A percentile compares a stretch with the other conserved stretches of the same genome.
Evolutionary conservation across 2,329 filamentous ascomycete genomes (phyloP).

Genomic region (Hypoxylon sp.): DNA sequence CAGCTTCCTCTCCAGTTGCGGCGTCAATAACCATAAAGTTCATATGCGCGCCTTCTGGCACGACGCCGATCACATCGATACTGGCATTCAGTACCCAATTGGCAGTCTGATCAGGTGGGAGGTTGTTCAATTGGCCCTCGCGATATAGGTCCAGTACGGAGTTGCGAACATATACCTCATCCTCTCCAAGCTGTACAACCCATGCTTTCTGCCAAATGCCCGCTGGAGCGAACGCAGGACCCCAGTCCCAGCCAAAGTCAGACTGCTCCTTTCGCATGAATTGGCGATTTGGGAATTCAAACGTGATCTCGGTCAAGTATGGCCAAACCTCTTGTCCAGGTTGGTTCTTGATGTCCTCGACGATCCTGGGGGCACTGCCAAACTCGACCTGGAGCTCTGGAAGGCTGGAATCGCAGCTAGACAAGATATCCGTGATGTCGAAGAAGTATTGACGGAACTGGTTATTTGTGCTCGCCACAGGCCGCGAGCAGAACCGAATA

Average conservation of each 20-base stretch:
- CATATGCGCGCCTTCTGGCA: constrained; percentile 61
- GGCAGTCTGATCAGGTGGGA: constrained; percentile 69
- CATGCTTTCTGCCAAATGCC: constrained; percentile 74
- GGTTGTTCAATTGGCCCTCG: constrained; percentile 70
- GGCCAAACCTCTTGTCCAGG: constrained; percentile 68
- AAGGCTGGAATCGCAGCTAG: constrained; percentile 56
- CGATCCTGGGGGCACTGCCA: constrained; percentile 69
- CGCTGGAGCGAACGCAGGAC: constrained; percentile 70
- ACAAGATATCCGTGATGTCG: constrained; percentile 65
- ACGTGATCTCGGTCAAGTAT: constrained; percentile 61
- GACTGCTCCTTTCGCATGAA: constrained; percentile 72
- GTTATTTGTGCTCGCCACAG: constrained; percentile 71
- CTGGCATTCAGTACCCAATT: constrained; percentile 75
- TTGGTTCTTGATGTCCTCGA: constrained; percentile 65
- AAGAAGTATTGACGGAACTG: constrained; percentile 75
- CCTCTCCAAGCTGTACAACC: constrained; percentile 64
- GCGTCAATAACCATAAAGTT: constrained; percentile 63
- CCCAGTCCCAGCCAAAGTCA: constrained; percentile 78
- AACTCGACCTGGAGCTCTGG: constrained; percentile 68
- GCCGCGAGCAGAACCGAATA: constrained; percentile 68
- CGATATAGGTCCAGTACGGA: constrained; percentile 72
- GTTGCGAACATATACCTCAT: constrained; percentile 59
- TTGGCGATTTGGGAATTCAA: constrained; percentile 67
- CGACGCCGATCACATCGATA: constrained; percentile 67
- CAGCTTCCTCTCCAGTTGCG: constrained; percentile 55